Evolutionary conservation across 192 early-diverging fungal species (phyloP).

Genomic region (Backusella sp.): DNA sequence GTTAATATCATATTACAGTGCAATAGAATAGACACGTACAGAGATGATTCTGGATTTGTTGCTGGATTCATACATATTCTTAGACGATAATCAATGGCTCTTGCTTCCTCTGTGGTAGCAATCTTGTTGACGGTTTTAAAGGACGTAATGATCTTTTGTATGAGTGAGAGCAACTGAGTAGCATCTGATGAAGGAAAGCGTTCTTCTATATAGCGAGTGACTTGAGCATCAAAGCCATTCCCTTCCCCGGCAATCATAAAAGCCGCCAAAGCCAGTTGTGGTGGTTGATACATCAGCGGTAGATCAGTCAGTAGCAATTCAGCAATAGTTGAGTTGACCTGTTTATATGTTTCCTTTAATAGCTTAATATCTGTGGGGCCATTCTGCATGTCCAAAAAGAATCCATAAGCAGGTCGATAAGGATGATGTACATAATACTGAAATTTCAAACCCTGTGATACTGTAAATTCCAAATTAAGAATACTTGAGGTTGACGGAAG

Average conservation of each 20-base stretch:
- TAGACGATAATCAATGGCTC: constrained; percentile 60
- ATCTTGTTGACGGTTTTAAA: constrained; percentile 41
- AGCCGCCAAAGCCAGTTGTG: constrained; percentile 72
- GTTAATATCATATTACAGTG: neutral
- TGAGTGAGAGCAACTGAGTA: constrained; percentile 23
- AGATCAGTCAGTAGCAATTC: constrained; percentile 68
- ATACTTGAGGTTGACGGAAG: constrained; percentile 52
- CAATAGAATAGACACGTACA: constrained; percentile 44
- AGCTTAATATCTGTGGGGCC: constrained; percentile 40
- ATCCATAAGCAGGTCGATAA: constrained; percentile 65
- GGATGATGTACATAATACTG: constrained; percentile 76
- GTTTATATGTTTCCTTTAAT: constrained; percentile 54
- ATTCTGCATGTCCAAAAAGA: constrained; percentile 71
- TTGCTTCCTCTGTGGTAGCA: constrained; percentile 48
- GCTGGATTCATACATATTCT: constrained; percentile 71
- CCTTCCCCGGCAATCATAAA: constrained; percentile 59
- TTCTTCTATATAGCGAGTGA: constrained; percentile 38
- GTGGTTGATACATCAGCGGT: constrained; percentile 72
- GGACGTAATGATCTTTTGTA: constrained; percentile 46
- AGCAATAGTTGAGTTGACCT: constrained; percentile 51
- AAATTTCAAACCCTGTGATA: constrained; percentile 72
- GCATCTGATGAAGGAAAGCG: constrained; percentile 43
- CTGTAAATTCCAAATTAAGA: constrained; percentile 62
- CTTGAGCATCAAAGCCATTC: constrained; percentile 41
- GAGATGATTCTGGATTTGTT: constrained; percentile 63